Percentiles rank a stretch among this genome's conserved stretches.
phyloP scores from a whole-genome alignment of 441 rosid species.

The Brassica balearica region DNA sequence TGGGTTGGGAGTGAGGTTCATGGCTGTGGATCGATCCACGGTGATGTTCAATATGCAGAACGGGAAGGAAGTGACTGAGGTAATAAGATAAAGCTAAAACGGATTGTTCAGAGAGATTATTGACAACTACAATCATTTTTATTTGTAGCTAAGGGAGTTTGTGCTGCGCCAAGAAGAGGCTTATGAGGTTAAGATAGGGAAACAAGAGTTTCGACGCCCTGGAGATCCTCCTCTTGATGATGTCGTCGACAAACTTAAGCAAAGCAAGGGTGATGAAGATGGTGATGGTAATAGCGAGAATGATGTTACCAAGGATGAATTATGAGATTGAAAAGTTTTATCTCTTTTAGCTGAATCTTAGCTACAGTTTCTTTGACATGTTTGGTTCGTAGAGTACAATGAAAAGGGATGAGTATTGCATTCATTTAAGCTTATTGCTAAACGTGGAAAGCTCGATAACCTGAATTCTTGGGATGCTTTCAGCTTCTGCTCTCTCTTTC shows the following conservation, averaged over 20 bases:
- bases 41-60: conserved; percentile 79
- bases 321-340: conserved; percentile 34
- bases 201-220: conserved; percentile 67
- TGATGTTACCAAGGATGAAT: conserved; percentile 40
- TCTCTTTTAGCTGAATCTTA: conserved; percentile 21
- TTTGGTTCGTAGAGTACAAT: neutral
- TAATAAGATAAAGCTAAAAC: conserved; percentile 14
- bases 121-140: neutral
- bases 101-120: no score
- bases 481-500: conserved; percentile 86
- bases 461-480: conserved; percentile 68
- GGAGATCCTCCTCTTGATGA: conserved; percentile 86
- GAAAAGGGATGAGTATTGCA: neutral
- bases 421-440: conserved; percentile 79
- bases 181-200: conserved; percentile 85
- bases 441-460: conserved; percentile 84
- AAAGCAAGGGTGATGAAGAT: conserved; percentile 35
- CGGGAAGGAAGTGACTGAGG: conserved; percentile 70
- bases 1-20: conserved; percentile 68
- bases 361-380: conserved; percentile 17
- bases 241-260: conserved; percentile 55
- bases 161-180: conserved; percentile 75
- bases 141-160: conserved; percentile 74
- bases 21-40: conserved; percentile 72
- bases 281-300: conserved; percentile 21